These are phyloP conservation scores for Pseudopediastrum boryanum DNA, from an alignment of 139 green algal species.

Conservation along the genomic window DNA sequence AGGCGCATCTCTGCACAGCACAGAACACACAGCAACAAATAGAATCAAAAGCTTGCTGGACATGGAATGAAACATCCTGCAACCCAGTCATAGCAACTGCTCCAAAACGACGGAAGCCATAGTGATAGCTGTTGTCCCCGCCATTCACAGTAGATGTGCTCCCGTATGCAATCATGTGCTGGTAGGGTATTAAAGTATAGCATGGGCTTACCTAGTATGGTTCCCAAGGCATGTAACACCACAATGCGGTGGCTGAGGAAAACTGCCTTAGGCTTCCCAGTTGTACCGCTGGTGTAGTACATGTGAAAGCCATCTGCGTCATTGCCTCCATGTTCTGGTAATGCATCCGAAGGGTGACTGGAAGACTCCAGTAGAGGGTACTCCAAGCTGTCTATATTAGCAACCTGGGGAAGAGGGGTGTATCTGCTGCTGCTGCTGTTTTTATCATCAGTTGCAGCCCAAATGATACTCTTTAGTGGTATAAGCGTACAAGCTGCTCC, in stretches of 20 bases:
- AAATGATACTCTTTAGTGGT: too few species aligned
- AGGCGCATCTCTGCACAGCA: slow-evolving; percentile 78
- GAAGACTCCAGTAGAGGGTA: too few species aligned
- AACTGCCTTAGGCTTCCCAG: slow-evolving; percentile 83
- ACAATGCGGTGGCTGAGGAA: slow-evolving; percentile 82
- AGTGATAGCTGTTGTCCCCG: neutral
- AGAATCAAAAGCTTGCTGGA: neutral
- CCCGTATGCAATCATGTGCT: too few species aligned
- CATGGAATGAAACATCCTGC: neutral
- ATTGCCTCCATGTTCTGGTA: too few species aligned
- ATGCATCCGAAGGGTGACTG: too few species aligned
- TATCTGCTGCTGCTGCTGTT: too few species aligned
- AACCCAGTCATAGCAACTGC: neutral
- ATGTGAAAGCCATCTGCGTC: slow-evolving; percentile 57
- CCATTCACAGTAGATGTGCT: too few species aligned
- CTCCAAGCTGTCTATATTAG: too few species aligned
- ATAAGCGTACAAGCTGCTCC: neutral
- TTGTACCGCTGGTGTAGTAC: slow-evolving; percentile 90
- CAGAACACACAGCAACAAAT: neutral
- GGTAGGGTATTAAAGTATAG: too few species aligned
- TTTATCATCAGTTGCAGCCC: too few species aligned
- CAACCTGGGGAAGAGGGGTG: too few species aligned
- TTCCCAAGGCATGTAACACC: slow-evolving; percentile 74
- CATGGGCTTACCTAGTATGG: slow-evolving; percentile 58
- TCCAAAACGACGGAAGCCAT: neutral